These are phyloP conservation scores for Raffaelea arxii DNA, from an alignment of 2,329 filamentous ascomycete species.

Conservation along the genomic window DNA sequence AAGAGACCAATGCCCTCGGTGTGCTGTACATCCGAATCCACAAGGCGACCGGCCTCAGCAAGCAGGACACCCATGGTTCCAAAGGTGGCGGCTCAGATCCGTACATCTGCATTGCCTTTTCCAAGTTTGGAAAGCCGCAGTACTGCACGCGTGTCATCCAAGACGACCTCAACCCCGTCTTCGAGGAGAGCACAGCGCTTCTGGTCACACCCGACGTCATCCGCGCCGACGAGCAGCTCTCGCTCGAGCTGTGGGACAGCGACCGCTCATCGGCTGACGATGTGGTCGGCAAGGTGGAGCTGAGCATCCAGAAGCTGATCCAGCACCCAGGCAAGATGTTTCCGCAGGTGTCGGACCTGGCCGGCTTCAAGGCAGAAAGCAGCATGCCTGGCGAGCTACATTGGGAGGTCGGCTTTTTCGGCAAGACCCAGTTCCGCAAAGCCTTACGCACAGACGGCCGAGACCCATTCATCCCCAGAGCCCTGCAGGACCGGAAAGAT, in stretches of 20 bases:
- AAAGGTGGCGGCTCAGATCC: conserved; percentile 84
- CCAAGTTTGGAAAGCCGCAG: conserved; percentile 95
- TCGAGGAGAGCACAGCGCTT: conserved; percentile 78
- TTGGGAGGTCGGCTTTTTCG: conserved; percentile 95
- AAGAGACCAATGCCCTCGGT: conserved; percentile 77
- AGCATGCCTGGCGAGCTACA: conserved; percentile 88
- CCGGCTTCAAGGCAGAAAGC: conserved; percentile 72
- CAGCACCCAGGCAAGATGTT: conserved; percentile 92
- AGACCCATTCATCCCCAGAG: conserved; percentile 64
- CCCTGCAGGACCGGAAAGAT: conserved; percentile 62
- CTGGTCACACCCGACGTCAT: conserved; percentile 83
- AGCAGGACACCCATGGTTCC: conserved; percentile 77
- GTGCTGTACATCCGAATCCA: conserved; percentile 91
- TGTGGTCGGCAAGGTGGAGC: conserved; percentile 86
- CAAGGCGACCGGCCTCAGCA: conserved; percentile 77
- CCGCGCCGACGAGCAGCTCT: conserved; percentile 86
- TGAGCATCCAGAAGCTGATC: conserved; percentile 91
- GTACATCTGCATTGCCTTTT: conserved; percentile 90
- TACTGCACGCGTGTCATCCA: conserved; percentile 96
- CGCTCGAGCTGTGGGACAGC: conserved; percentile 92
- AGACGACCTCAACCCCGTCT: conserved; percentile 86
- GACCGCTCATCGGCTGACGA: conserved; percentile 89
- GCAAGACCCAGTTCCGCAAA: conserved; percentile 78
- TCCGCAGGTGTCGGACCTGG: conserved; percentile 72
- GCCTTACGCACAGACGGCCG: conserved; percentile 81